A percentile compares a stretch with the other conserved stretches of the same genome.
Conservation (phyloP, 129 eudicot species). For the Flaveria bidentis region DNA sequence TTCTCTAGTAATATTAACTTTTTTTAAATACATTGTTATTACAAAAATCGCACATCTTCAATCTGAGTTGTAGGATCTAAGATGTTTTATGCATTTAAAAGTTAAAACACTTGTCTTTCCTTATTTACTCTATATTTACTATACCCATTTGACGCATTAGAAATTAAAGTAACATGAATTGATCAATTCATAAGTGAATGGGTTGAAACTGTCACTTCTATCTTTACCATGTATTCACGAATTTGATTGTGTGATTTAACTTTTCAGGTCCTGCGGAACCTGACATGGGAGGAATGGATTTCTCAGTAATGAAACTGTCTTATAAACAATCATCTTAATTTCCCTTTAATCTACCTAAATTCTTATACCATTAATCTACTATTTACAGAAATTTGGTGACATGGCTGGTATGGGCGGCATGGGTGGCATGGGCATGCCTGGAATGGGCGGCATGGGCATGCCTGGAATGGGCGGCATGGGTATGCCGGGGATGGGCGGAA, state of each 20-base stretch:
- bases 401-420: conserved; percentile 48
- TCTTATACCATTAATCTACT: neutral
- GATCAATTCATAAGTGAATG: neutral
- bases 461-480: conserved; percentile 38
- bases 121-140: neutral
- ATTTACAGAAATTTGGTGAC: conserved; percentile 58
- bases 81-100: neutral
- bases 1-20: neutral
- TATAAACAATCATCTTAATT: neutral
- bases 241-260: neutral
- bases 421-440: conserved; percentile 33
- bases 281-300: conserved; percentile 84
- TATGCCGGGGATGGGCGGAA: conserved; percentile 31
- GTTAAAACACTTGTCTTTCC: neutral
- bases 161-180: neutral
- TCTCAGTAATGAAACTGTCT: conserved; percentile 57
- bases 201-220: neutral
- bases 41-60: neutral
- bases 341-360: neutral
- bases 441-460: conserved; percentile 31
- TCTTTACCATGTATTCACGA: too few relatives aligned
- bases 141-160: neutral
- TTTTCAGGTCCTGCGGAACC: conserved; percentile 49
- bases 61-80: neutral
- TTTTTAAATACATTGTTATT: neutral